Evolutionary conservation across 106 monocot genomes (phyloP), one percentile per base, ranked within the genome.

Genomic region (Allium fistulosum): DNA sequence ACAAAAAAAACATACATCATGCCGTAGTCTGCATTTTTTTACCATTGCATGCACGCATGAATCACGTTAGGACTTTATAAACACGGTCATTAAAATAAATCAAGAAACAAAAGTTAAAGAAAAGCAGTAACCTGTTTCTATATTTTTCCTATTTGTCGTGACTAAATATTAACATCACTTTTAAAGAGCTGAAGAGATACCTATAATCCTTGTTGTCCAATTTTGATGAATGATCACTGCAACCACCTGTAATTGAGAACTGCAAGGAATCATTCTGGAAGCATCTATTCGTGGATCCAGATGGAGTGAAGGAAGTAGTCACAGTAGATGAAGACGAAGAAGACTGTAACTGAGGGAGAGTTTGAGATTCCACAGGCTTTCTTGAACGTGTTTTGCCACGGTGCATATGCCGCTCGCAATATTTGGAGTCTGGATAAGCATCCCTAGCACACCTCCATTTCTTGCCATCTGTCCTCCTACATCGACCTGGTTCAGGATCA

Each of bases 351-450:
- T 78, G 83, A 61, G 76, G 57, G 66, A 75, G 72, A 28, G 75
- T 74, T 67, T 80, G 85, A 16, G 83, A 84, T 91, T 87, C 86
- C 83, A 84, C 83, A 84, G 79, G 86, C 90, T 90, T 90, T 90
- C 90, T 90, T 83, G 90, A 90, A 83, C 90, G 90, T 76, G 76
- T 81, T 58, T 86, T 80, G 65, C 90, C 86, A 48, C 90, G 82
- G 84, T 87, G 90, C 86, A 91, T 86, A 83, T 91, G 90, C 50
- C 84, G 86, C 76, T 91, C 86, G 69, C 90, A 91, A 72, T 91
- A 91, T 73, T 87, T 91, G 71, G 90, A 90, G 67, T 82, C 90
- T 2, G 90, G 86, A 58, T 85, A 80, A 10, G 88, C 88, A 17
- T 89, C 88, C 82, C 85, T 89, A 69, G 88, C 81, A 82, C 88